A percentile compares a stretch with the other conserved stretches of the same genome.
Conservation (phyloP, 148 eudicot genomes). For the Euryodendron excelsum region DNA sequence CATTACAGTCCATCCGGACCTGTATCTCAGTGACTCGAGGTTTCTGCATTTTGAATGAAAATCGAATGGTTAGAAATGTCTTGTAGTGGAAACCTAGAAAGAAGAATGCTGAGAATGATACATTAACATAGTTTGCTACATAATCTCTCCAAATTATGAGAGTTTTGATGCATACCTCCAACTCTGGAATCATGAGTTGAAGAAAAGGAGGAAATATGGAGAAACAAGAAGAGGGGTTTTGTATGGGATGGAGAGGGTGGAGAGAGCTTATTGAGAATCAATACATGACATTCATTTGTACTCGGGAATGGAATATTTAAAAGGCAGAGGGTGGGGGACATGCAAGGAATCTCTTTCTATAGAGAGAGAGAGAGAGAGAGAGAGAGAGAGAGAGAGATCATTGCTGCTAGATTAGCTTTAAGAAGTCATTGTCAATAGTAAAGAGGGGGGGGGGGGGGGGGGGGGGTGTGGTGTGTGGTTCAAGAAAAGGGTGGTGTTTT, state of each 20-base stretch:
- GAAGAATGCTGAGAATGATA: not conserved
- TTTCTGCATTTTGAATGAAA: constrained; percentile 57
- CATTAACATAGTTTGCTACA: not conserved
- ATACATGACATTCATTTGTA: constrained; percentile 36
- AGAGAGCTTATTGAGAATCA: constrained; percentile 34
- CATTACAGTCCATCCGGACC: constrained; percentile 90
- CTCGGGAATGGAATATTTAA: constrained; percentile 55
- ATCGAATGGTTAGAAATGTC: constrained; percentile 2
- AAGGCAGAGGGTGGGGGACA: constrained; percentile 57
- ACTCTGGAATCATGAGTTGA: constrained; percentile 47
- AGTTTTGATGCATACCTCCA: constrained; percentile 44
- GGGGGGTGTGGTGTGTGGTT: not conserved
- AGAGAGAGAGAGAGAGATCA: constrained; percentile 7
- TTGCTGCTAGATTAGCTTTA: constrained; percentile 17
- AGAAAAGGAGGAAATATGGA: constrained; percentile 21
- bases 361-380: constrained; percentile 14
- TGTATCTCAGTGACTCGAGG: constrained; percentile 72
- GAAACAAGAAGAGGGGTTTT: constrained; percentile 17
- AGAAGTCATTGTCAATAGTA: not conserved
- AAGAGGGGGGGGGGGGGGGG: not conserved
- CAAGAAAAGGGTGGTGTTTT: not conserved
- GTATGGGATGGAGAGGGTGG: constrained; percentile 24
- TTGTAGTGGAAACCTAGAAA: not conserved
- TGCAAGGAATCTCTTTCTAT: constrained; percentile 64
- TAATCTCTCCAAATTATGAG: not conserved